phyloP scores from a whole-genome alignment of 1,284 basidiomycete species.

The Sanghuangporus baumii region DNA sequence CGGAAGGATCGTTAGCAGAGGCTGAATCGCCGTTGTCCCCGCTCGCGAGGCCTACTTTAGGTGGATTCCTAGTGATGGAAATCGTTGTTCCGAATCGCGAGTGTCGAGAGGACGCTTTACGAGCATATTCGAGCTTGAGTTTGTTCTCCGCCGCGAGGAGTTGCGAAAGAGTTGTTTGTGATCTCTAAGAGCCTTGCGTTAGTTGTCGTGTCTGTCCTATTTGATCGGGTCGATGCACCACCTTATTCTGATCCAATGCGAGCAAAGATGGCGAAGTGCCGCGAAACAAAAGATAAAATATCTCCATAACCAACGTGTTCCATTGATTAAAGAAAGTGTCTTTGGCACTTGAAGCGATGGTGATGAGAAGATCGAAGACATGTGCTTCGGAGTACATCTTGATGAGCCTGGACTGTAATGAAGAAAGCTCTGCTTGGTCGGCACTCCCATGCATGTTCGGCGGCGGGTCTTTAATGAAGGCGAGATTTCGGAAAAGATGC shows the following conservation, averaged over 20 bases:
- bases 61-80: slow-evolving; percentile 60
- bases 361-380: slow-evolving; percentile 74
- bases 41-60: slow-evolving; percentile 31
- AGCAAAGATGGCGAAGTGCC: slow-evolving; percentile 64
- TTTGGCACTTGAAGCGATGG: slow-evolving; percentile 70
- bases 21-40: slow-evolving; percentile 25
- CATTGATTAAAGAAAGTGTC: slow-evolving; percentile 74
- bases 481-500: slow-evolving; percentile 84
- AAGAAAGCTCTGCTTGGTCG: slow-evolving; percentile 71
- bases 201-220: slow-evolving; percentile 6
- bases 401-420: slow-evolving; percentile 75
- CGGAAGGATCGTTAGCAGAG: slow-evolving; percentile 26
- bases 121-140: slow-evolving; percentile 48
- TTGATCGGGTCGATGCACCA: slow-evolving; percentile 28
- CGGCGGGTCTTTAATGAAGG: slow-evolving; percentile 82
- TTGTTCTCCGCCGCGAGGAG: slow-evolving; percentile 71
- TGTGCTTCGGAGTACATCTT: slow-evolving; percentile 66
- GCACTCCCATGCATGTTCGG: slow-evolving; percentile 61
- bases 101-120: slow-evolving; percentile 74
- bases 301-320: slow-evolving; percentile 88
- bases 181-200: slow-evolving; percentile 39
- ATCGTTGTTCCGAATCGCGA: slow-evolving; percentile 93
- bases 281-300: slow-evolving; percentile 82
- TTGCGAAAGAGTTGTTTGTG: slow-evolving; percentile 54
- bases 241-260: slow-evolving; percentile 63